Evolutionary conservation across 2,329 filamentous ascomycete species (phyloP).

Genomic region (Ophiosphaerella narmari): DNA sequence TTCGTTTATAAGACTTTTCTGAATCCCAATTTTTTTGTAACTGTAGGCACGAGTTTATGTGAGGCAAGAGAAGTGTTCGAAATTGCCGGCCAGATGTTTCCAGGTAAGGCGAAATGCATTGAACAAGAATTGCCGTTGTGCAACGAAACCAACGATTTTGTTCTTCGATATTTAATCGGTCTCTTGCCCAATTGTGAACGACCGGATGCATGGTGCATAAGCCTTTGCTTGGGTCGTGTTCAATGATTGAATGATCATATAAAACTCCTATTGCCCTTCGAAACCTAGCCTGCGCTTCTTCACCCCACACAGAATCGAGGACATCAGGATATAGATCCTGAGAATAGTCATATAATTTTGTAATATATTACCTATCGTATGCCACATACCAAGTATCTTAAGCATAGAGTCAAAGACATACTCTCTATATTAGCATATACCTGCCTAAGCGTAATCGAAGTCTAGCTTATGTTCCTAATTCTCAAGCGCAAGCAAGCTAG

Average conservation of each 20-base stretch:
- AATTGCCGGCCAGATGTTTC: slow-evolving; percentile 21
- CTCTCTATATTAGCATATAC: no score
- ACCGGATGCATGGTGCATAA: slow-evolving; percentile 40
- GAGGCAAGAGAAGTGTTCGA: slow-evolving; percentile 20
- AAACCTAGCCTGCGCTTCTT: slow-evolving; percentile 11
- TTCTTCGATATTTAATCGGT: slow-evolving; percentile 20
- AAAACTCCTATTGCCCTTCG: slow-evolving; percentile 15
- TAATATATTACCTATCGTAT: no score
- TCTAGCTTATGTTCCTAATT: no score
- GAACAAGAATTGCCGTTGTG: slow-evolving; percentile 24
- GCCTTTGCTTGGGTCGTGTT: slow-evolving; percentile 15
- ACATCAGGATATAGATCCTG: slow-evolving; percentile 11
- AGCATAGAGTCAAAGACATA: no score
- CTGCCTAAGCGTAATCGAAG: no score
- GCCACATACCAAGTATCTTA: no score
- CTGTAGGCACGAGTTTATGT: slow-evolving; percentile 15
- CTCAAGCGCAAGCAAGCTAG: no score
- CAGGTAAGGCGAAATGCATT: slow-evolving; percentile 27
- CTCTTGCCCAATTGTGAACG: slow-evolving; percentile 40
- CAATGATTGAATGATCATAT: slow-evolving; percentile 30
- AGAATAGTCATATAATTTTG: neutral
- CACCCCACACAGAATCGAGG: slow-evolving; percentile 14
- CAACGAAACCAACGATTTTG: slow-evolving; percentile 36
- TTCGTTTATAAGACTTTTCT: slow-evolving; percentile 3
- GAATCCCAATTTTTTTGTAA: slow-evolving; percentile 15